A percentile compares a stretch with the other conserved stretches of the same genome.
These are phyloP conservation scores for Monosporozyma aerobia DNA, from an alignment of 805 yeast genomes.

Conservation along the genomic window DNA sequence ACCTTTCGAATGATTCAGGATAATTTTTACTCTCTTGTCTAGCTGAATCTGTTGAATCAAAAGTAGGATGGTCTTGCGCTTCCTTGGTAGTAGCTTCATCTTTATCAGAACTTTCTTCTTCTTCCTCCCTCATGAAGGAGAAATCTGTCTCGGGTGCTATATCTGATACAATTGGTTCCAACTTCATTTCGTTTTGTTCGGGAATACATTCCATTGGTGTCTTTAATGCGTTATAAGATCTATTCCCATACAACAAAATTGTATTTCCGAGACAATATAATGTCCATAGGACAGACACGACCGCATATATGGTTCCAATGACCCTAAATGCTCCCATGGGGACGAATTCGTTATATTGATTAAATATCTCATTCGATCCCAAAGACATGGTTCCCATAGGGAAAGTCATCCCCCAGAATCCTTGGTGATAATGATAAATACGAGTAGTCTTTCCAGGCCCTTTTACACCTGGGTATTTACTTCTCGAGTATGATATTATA, in stretches of 20 bases:
- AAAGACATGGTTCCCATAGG: conserved; percentile 78
- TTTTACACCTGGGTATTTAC: conserved; percentile 13
- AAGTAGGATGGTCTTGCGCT: background rate
- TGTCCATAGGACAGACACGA: conserved; percentile 40
- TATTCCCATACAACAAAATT: background rate
- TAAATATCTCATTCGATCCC: conserved; percentile 45
- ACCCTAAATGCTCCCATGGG: conserved; percentile 49
- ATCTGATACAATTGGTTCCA: background rate
- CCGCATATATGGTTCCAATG: conserved; percentile 52
- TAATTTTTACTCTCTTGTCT: background rate
- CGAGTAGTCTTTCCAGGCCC: conserved; percentile 13
- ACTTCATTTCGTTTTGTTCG: background rate
- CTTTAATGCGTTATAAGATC: background rate
- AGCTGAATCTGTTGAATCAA: background rate
- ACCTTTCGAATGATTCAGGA: background rate
- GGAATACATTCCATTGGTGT: background rate
- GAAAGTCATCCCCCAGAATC: conserved; percentile 83
- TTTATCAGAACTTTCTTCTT: background rate
- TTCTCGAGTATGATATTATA: conserved; percentile 11
- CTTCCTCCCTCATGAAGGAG: background rate
- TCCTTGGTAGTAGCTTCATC: background rate
- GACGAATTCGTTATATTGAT: conserved; percentile 31
- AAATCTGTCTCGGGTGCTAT: conserved; percentile 1
- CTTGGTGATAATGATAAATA: conserved; percentile 35
- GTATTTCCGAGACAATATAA: conserved; percentile 31